These are phyloP conservation scores for Arthonia radiata DNA, from an alignment of 495 filamentous ascomycete genomes.

Conservation along the genomic window DNA sequence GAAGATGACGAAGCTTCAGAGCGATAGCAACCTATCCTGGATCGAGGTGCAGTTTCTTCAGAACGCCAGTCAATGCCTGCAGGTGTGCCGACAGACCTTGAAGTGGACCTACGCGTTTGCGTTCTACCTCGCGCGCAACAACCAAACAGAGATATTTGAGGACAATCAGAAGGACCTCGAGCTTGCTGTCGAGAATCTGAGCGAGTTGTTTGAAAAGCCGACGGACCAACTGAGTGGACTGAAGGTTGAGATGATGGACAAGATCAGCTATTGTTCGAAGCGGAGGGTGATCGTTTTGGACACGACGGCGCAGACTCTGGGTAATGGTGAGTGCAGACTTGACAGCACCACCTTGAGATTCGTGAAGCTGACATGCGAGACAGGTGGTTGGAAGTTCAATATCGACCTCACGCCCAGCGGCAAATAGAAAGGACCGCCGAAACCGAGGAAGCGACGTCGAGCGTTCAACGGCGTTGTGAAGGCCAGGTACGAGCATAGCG, in stretches of 20 bases:
- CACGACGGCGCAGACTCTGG: constrained; percentile 77
- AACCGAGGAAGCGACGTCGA: too few species aligned
- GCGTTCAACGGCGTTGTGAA: too few species aligned
- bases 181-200: constrained; percentile 82
- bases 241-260: constrained; percentile 95
- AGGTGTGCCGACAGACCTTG: constrained; percentile 85
- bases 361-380: not conserved
- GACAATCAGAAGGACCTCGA: constrained; percentile 97
- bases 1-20: constrained; percentile 93
- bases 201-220: constrained; percentile 95
- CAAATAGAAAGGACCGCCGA: too few species aligned
- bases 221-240: constrained; percentile 56
- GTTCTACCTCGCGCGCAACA: constrained; percentile 85
- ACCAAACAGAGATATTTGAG: constrained; percentile 90
- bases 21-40: constrained; percentile 86
- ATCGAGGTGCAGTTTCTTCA: constrained; percentile 96
- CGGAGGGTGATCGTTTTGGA: constrained; percentile 68
- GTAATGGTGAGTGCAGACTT: constrained; percentile 37
- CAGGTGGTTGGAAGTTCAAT: not conserved
- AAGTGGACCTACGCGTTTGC: constrained; percentile 99
- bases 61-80: constrained; percentile 73
- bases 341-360: not conserved
- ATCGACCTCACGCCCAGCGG: not conserved
- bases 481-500: too few species aligned
- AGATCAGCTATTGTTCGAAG: constrained; percentile 88